phyloP scores from a whole-genome alignment of 129 eudicot species.

The Flaveria trinervia region DNA sequence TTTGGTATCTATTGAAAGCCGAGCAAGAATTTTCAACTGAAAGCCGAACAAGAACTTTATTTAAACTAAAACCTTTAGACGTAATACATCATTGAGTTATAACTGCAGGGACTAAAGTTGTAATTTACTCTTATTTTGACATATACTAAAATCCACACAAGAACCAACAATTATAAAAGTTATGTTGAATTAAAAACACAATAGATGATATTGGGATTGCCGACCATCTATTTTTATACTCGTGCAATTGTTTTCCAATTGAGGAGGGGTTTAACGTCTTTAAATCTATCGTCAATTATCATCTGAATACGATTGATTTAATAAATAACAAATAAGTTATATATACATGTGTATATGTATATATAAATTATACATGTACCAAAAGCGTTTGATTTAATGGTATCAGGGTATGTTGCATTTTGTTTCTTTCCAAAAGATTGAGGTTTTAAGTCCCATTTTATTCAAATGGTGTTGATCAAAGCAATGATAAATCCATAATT shows the following conservation, averaged over 20 bases:
- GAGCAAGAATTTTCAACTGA: neutral
- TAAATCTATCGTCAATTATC: neutral
- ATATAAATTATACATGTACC: neutral
- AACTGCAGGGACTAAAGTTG: slow-evolving; percentile 6
- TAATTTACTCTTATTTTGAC: neutral
- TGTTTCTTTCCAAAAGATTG: no score
- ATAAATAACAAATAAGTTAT: neutral
- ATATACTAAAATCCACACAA: slow-evolving; percentile 18
- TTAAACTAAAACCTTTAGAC: neutral
- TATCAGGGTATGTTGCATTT: no score
- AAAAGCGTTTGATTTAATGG: no score
- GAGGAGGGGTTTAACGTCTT: neutral
- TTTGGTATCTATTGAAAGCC: neutral
- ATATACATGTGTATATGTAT: neutral
- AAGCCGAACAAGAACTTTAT: neutral
- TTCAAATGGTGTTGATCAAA: no score
- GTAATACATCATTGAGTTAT: neutral
- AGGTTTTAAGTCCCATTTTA: no score
- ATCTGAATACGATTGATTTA: neutral
- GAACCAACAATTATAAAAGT: slow-evolving; percentile 22
- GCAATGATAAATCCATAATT: no score
- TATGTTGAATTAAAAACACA: slow-evolving; percentile 17
- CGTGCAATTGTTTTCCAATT: neutral
- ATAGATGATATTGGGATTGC: slow-evolving; percentile 30
- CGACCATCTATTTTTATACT: slow-evolving; percentile 35